Evolutionary conservation across 495 filamentous ascomycete species (phyloP).

Genomic region (Daldinia bambusicola): DNA sequence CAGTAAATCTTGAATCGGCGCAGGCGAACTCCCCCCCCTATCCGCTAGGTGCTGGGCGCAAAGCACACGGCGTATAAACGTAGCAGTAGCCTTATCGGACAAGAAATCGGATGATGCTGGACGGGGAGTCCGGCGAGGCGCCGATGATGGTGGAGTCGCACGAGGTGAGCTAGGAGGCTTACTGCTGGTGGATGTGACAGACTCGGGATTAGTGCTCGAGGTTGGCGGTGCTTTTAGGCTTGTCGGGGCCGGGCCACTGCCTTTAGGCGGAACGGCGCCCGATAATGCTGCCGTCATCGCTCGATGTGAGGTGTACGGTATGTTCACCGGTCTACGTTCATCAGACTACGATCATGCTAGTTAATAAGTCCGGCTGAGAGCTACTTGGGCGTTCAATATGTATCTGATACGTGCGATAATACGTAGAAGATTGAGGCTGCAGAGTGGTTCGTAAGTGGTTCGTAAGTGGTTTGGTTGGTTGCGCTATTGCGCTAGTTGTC

Average conservation of each 20-base stretch:
- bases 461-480: constrained; percentile 19
- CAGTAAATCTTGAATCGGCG: constrained; percentile 77
- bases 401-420: not conserved
- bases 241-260: constrained; percentile 32
- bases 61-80: constrained; percentile 62
- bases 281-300: constrained; percentile 41
- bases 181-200: constrained; percentile 37
- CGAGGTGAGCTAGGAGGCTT: constrained; percentile 27
- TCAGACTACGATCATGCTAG: constrained; percentile 22
- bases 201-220: constrained; percentile 41
- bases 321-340: constrained; percentile 25
- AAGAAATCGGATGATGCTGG: constrained; percentile 53
- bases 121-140: constrained; percentile 47
- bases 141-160: constrained; percentile 29
- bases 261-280: constrained; percentile 36
- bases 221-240: constrained; percentile 47
- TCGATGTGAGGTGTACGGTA: constrained; percentile 29
- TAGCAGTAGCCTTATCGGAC: constrained; percentile 62
- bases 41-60: constrained; percentile 60
- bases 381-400: constrained; percentile 1
- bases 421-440: not conserved
- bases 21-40: constrained; percentile 54
- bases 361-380: not conserved
- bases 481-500: constrained; percentile 33
- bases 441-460: constrained; percentile 5